phyloP scores from a whole-genome alignment of 108 stramenopile genomes.

The Seminavis robusta region DNA sequence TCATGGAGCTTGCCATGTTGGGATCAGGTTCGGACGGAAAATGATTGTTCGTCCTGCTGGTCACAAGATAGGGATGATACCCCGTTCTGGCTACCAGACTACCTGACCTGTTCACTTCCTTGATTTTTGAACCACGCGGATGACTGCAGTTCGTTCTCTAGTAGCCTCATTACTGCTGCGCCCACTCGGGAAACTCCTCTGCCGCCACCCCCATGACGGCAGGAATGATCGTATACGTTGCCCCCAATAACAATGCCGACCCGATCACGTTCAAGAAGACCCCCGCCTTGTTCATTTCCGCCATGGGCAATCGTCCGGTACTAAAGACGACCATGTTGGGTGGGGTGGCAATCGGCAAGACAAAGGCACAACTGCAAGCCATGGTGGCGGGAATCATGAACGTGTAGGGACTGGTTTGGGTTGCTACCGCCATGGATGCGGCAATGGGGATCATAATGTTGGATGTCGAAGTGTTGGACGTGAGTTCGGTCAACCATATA shows the following conservation, averaged over 20 bases:
- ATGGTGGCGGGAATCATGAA: constrained; percentile 5
- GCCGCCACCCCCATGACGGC: neutral
- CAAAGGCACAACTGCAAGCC: constrained; percentile 10
- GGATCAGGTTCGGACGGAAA: no score
- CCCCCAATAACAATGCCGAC: neutral
- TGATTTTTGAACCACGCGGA: no score
- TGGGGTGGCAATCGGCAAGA: constrained; percentile 9
- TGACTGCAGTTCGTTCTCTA: no score
- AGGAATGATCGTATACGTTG: neutral
- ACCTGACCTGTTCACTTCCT: no score
- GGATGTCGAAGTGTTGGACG: constrained; percentile 5
- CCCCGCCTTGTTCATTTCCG: constrained; percentile 5
- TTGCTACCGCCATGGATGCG: neutral
- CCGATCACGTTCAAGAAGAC: constrained; percentile 1
- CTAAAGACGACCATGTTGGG: constrained; percentile 18
- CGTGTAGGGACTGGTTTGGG: neutral
- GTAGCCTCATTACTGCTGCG: no score
- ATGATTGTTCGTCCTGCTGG: no score
- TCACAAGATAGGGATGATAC: no score
- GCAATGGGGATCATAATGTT: constrained; percentile 13
- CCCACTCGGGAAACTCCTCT: constrained; percentile 4
- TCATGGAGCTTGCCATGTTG: no score
- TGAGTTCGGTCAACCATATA: constrained; percentile 5
- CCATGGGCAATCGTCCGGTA: constrained; percentile 3
- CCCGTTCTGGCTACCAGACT: no score